Evolutionary conservation across 2,329 filamentous ascomycete species (phyloP), one percentile per base, ranked within the genome.

Genomic region (Nemania sp.): DNA sequence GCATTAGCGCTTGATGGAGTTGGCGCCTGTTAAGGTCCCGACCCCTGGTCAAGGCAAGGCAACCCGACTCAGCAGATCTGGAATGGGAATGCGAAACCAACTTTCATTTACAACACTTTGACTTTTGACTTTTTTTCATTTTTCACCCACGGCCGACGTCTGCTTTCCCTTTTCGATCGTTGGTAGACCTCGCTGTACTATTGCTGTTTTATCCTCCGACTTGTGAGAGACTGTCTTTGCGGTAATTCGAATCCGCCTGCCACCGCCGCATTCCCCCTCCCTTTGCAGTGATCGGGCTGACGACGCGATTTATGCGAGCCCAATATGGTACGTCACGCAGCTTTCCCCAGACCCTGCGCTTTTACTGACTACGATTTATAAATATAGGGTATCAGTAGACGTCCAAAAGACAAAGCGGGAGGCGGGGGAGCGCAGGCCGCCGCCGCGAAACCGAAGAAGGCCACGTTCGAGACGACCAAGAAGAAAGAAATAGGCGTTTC

Each of bases 401-500:
- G 84, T 73, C 80, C 80, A 64, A 85, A 83, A 75, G 82, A 86
- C 71, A 85, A 84, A 63, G 80, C 80, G 70, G 80, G 77, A 55
- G 84, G 80, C 68, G 80, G 79, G 63, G 79, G 78, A 70, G 78
- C 76, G 66, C 74, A 74, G 64, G 76, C 74, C 69, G 80, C 77
- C 70, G 81, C 77, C 71, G 80, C 89, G 70, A 93, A 93, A 82
- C 93, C 97, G 74, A 95, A 94, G 83, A 98, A 98, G 84, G 96
- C 96, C 71, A 93, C 93, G 69, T 99, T 97, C 82, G 96, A 99
- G 80, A 93, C 90, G 69, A 93, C 91, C 73, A 98, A 98, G 88
- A 99, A 98, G 90, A 98, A 97, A 88, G 94, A 99, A 82, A 96
- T 99, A 75, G 96, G 96, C 73, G 96, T 99, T 62, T 98, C 96